phyloP scores from a whole-genome alignment of 2,329 filamentous ascomycete genomes.

The Cryphonectria japonica region DNA sequence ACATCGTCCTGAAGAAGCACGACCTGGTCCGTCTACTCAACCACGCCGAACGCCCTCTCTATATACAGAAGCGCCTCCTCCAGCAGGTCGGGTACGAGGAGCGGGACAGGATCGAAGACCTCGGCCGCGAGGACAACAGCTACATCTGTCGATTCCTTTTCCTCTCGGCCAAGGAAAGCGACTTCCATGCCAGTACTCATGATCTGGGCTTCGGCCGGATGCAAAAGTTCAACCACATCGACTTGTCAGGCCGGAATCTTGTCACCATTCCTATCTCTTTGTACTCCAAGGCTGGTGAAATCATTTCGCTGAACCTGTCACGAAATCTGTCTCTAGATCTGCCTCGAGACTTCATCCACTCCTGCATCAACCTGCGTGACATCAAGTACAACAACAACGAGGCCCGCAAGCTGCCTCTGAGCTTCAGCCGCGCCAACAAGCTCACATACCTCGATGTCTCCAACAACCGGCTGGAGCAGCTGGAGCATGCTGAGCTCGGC shows the following conservation, averaged over 20 bases:
- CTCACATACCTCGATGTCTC: conserved; percentile 92
- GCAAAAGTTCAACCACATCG: conserved; percentile 92
- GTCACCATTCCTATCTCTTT: conserved; percentile 94
- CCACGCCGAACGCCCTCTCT: conserved; percentile 77
- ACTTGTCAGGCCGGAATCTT: conserved; percentile 86
- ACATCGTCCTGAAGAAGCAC: conserved; percentile 93
- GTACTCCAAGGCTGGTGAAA: conserved; percentile 89
- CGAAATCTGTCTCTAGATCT: conserved; percentile 90
- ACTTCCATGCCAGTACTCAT: conserved; percentile 72
- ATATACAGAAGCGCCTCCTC: conserved; percentile 88
- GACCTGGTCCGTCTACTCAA: conserved; percentile 83
- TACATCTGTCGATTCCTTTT: conserved; percentile 97
- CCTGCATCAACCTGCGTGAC: conserved; percentile 87
- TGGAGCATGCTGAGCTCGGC: conserved; percentile 83
- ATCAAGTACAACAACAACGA: conserved; percentile 97
- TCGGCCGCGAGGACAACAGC: conserved; percentile 95
- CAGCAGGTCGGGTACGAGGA: conserved; percentile 92
- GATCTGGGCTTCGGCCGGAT: conserved; percentile 82
- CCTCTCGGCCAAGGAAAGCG: conserved; percentile 83
- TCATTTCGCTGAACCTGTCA: conserved; percentile 92
- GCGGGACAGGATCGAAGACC: conserved; percentile 84
- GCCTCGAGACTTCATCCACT: conserved; percentile 94
- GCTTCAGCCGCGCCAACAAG: conserved; percentile 77
- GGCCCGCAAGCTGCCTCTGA: conserved; percentile 80
- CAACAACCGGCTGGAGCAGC: conserved; percentile 86